Conservation (phyloP, 306 rosid species). For the Arachis stenosperma region DNA sequence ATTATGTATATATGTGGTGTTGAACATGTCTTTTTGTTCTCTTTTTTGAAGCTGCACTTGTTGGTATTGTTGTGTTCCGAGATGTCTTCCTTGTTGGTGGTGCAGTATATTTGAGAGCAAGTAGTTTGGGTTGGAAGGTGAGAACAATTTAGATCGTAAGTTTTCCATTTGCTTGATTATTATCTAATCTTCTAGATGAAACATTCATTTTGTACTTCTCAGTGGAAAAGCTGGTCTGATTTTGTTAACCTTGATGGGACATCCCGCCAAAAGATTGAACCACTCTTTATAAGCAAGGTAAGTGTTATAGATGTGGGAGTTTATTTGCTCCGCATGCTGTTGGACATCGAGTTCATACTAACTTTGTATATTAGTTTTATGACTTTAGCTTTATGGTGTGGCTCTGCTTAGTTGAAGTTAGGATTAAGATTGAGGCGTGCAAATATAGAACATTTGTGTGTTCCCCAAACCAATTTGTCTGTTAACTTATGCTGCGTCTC, state of each 20-base stretch:
- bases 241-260: conserved; percentile 79
- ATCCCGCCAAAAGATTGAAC: conserved; percentile 76
- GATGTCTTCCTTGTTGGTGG: conserved; percentile 85
- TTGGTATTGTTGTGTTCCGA: conserved; percentile 81
- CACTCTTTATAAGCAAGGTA: conserved; percentile 94
- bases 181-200: conserved; percentile 12
- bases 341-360: conserved; percentile 5
- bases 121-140: conserved; percentile 89
- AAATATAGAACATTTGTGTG: conserved; percentile 8
- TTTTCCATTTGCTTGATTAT: conserved; percentile 27
- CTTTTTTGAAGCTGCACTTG: conserved; percentile 78
- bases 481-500: background rate
- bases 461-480: conserved; percentile 5
- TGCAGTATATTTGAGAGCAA: conserved; percentile 76
- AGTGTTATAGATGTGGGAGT: conserved; percentile 13
- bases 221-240: conserved; percentile 87
- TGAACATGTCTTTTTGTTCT: conserved; percentile 28
- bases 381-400: conserved; percentile 1
- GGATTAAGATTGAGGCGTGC: conserved; percentile 20
- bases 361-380: conserved; percentile 27
- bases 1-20: conserved; percentile 22
- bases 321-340: background rate
- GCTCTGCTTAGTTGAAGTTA: conserved; percentile 2
- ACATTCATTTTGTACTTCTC: conserved; percentile 36
- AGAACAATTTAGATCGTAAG: conserved; percentile 12